Evolutionary conservation across 2,329 filamentous ascomycete genomes (phyloP).

Genomic region (Talaromyces marneffei): DNA sequence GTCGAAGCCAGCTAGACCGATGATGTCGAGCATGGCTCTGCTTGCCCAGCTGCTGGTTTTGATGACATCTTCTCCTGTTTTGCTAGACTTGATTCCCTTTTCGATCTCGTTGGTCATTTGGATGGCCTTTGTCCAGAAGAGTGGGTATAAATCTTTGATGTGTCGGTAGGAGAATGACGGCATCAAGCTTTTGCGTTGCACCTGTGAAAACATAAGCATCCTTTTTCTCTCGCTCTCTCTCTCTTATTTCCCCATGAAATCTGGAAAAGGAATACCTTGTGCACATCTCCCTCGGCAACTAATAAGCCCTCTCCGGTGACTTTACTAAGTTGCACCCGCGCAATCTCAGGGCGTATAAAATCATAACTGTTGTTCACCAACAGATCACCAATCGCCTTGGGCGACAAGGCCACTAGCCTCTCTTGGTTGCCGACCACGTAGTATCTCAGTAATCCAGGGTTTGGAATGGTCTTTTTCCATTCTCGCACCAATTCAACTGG

Average conservation of each 20-base stretch:
- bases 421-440: constrained; percentile 58
- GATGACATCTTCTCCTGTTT: constrained; percentile 40
- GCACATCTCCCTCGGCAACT: constrained; percentile 83
- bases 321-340: constrained; percentile 37
- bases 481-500: constrained; percentile 34
- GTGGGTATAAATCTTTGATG: constrained; percentile 74
- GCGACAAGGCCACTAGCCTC: constrained; percentile 55
- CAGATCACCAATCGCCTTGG: constrained; percentile 64
- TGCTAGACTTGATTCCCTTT: constrained; percentile 34
- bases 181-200: constrained; percentile 68
- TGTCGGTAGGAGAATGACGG: constrained; percentile 83
- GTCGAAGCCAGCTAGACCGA: constrained; percentile 66
- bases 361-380: constrained; percentile 64
- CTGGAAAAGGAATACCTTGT: constrained; percentile 57
- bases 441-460: constrained; percentile 65
- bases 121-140: constrained; percentile 73
- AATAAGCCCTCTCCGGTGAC: constrained; percentile 47
- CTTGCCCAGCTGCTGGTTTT: constrained; percentile 60
- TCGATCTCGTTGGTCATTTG: constrained; percentile 61
- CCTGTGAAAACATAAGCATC: constrained; percentile 20
- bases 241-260: too few relatives aligned
- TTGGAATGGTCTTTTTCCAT: constrained; percentile 57
- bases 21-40: constrained; percentile 67
- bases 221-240: too few relatives aligned
- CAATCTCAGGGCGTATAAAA: constrained; percentile 56